A percentile compares a stretch with the other conserved stretches of the same genome.
Conservation (phyloP, 192 early-diverging fungal species). For the Diversispora epigaea region DNA sequence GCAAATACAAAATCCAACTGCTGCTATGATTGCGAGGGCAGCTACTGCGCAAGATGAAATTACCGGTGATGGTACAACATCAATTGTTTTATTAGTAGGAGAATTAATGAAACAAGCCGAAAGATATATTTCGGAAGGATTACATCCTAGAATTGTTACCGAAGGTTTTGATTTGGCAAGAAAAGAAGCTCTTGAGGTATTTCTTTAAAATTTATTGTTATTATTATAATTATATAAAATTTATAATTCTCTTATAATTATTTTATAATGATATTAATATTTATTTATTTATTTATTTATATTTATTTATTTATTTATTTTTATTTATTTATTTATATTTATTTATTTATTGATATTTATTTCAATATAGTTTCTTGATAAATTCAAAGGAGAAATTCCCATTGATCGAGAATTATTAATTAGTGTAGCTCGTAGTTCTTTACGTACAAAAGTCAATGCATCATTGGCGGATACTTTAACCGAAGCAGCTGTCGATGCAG, state of each 20-base stretch:
- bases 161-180: slow-evolving; percentile 98
- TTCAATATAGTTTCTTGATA: slow-evolving; percentile 76
- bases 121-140: slow-evolving; percentile 89
- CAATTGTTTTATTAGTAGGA: slow-evolving; percentile 93
- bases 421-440: slow-evolving; percentile 90
- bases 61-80: slow-evolving; percentile 98
- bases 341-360: no score
- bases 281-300: no score
- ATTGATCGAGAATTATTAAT: slow-evolving; percentile 91
- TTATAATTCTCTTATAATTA: background rate
- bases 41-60: slow-evolving; percentile 99
- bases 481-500: slow-evolving; percentile 96
- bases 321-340: no score
- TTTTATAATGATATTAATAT: background rate
- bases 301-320: no score
- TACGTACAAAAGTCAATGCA: slow-evolving; percentile 92
- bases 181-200: slow-evolving; percentile 86
- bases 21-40: slow-evolving; percentile 98
- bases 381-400: slow-evolving; percentile 70
- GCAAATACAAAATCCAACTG: slow-evolving; percentile 99
- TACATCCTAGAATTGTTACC: slow-evolving; percentile 93
- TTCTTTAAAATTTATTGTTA: slow-evolving; percentile 29
- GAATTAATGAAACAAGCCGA: slow-evolving; percentile 97
- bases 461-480: slow-evolving; percentile 90
- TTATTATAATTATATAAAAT: background rate